A percentile compares a stretch with the other conserved stretches of the same genome.
phyloP scores from a whole-genome alignment of 129 eudicot species.

The Lonicera japonica region DNA sequence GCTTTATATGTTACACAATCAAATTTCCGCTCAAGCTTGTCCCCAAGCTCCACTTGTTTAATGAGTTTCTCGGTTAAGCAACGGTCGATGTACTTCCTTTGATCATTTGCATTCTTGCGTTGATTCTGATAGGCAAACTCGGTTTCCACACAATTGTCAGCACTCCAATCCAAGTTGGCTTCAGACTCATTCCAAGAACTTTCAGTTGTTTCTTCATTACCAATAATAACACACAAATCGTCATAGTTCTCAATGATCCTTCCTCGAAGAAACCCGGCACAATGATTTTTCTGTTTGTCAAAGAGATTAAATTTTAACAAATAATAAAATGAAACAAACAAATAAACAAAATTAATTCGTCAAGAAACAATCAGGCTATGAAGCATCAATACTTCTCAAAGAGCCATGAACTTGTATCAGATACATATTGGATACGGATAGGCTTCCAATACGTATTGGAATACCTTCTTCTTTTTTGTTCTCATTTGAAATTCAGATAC shows the following conservation, averaged over 20 bases:
- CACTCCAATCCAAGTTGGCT: not conserved
- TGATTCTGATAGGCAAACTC: not conserved
- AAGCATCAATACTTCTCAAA: no score
- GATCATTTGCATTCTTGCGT: not conserved
- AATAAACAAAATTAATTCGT: not conserved
- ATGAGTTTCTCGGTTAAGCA: not conserved
- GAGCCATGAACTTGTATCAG: no score
- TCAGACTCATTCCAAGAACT: not conserved
- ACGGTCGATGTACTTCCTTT: not conserved
- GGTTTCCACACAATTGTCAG: not conserved
- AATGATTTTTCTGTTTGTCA: not conserved
- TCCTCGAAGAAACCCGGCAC: not conserved
- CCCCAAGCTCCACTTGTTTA: not conserved
- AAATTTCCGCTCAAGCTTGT: not conserved
- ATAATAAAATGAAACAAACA: not conserved
- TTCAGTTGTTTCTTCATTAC: conserved; percentile 1
- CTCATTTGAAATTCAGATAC: no score
- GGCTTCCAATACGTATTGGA: no score
- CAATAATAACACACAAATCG: not conserved
- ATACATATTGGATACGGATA: no score
- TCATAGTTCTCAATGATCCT: not conserved
- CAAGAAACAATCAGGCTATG: no score
- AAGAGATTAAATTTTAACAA: not conserved
- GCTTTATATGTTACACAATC: not conserved
- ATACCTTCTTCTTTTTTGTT: no score